Conservation (phyloP, 345 rosid species). For the Rhodamnia rubescens region DNA sequence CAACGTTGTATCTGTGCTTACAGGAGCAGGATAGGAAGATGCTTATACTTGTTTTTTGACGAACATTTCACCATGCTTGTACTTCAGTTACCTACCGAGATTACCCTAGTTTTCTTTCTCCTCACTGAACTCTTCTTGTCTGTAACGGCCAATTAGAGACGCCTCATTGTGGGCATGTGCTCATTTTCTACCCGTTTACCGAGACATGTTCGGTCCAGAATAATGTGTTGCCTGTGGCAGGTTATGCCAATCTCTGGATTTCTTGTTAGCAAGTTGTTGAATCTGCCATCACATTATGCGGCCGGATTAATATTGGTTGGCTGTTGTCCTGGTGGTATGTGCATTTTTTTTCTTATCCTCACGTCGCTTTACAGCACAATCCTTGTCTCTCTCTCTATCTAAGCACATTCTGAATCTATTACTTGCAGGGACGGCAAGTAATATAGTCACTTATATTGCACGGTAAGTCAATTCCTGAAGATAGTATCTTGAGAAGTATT, state of each 20-base stretch:
- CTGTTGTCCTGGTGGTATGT: constrained; percentile 92
- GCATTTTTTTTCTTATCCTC: not conserved
- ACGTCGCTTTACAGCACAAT: not conserved
- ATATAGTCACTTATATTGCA: constrained; percentile 78
- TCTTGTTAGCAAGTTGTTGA: constrained; percentile 70
- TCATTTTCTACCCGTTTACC: not conserved
- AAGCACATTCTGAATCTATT: constrained; percentile 1
- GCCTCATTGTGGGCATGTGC: not conserved
- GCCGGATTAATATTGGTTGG: constrained; percentile 89
- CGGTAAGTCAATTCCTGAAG: constrained; percentile 25
- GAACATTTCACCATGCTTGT: not conserved
- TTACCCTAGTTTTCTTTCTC: not conserved
- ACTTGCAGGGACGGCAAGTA: constrained; percentile 87
- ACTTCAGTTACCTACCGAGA: not conserved
- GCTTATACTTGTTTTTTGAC: not conserved
- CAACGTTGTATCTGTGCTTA: not conserved
- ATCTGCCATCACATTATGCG: constrained; percentile 77
- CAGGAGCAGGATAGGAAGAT: not conserved
- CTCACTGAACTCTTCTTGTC: not conserved
- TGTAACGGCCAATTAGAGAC: not conserved
- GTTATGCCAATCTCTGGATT: constrained; percentile 82
- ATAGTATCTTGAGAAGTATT: not conserved
- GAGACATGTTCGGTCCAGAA: not conserved
- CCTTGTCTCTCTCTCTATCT: not conserved
- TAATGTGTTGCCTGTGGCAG: constrained; percentile 22